These are phyloP conservation scores for Phaeophleospora eucalypticola DNA, from an alignment of 2,329 filamentous ascomycete genomes.

Conservation along the genomic window DNA sequence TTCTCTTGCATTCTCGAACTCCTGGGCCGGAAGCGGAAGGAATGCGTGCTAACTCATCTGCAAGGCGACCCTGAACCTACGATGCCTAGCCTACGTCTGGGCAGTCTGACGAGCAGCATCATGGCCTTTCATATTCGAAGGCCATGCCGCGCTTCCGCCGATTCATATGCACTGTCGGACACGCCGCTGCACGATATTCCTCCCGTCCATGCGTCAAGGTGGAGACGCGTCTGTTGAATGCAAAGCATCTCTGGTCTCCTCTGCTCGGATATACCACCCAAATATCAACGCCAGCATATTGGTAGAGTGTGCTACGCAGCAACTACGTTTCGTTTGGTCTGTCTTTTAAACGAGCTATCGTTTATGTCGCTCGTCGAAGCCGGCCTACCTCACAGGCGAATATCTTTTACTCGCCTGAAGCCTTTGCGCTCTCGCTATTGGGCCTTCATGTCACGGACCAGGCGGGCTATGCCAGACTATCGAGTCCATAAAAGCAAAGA, in stretches of 20 bases:
- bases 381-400: not conserved
- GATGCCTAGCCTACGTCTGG: not conserved
- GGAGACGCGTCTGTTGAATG: not conserved
- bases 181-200: constrained; percentile 4
- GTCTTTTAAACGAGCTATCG: not conserved
- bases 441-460: constrained; percentile 1
- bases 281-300: too few species aligned
- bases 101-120: constrained; percentile 2
- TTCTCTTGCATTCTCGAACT: constrained; percentile 3
- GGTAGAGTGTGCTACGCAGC: too few species aligned
- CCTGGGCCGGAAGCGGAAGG: not conserved
- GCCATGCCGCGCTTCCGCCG: constrained; percentile 3
- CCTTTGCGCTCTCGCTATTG: constrained; percentile 2
- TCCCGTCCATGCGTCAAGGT: not conserved
- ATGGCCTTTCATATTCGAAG: not conserved
- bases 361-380: not conserved
- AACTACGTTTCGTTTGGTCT: too few species aligned
- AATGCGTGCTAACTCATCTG: not conserved
- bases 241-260: not conserved
- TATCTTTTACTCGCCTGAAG: not conserved
- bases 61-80: not conserved
- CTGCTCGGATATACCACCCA: not conserved
- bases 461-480: not conserved
- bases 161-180: constrained; percentile 1
- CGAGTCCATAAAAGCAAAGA: constrained; percentile 4